Evolutionary conservation across 345 rosid genomes (phyloP).

Genomic region (Brassica carinata): DNA sequence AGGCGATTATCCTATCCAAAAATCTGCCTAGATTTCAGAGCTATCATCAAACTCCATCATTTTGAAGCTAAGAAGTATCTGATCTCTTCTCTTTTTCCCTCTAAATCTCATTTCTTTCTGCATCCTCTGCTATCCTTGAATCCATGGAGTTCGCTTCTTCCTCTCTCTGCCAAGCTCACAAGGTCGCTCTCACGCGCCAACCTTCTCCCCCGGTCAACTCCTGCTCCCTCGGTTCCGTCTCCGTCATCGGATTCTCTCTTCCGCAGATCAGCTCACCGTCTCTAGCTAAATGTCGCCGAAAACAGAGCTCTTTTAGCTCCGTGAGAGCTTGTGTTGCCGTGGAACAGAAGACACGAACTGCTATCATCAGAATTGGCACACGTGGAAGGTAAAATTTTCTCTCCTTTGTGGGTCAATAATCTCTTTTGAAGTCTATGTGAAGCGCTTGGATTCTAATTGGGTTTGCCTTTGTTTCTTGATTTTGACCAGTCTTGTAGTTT

Average conservation of each 20-base stretch:
- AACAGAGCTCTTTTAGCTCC: conserved; percentile 35
- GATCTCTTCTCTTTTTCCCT: conserved; percentile 26
- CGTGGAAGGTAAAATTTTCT: conserved; percentile 71
- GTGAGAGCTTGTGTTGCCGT: conserved; percentile 70
- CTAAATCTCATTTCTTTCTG: background rate
- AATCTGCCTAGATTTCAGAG: conserved; percentile 18
- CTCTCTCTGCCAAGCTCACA: conserved; percentile 30
- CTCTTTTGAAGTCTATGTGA: background rate
- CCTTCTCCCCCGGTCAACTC: conserved; percentile 41
- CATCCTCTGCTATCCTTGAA: background rate
- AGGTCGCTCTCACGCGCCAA: conserved; percentile 11
- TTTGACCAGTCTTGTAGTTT: background rate
- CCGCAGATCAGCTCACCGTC: conserved; percentile 45
- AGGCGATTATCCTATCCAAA: conserved; percentile 39
- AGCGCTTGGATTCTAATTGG: background rate
- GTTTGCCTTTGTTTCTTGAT: background rate
- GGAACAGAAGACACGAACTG: conserved; percentile 69
- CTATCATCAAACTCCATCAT: conserved; percentile 41
- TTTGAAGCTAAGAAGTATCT: conserved; percentile 25
- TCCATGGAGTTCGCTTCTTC: conserved; percentile 37
- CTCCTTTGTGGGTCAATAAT: conserved; percentile 2
- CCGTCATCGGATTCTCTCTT: conserved; percentile 56
- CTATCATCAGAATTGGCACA: conserved; percentile 83
- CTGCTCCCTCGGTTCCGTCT: conserved; percentile 53
- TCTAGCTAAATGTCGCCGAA: conserved; percentile 40